Conservation (phyloP, 2,329 filamentous ascomycete genomes). For the Alternaria postmessia region DNA sequence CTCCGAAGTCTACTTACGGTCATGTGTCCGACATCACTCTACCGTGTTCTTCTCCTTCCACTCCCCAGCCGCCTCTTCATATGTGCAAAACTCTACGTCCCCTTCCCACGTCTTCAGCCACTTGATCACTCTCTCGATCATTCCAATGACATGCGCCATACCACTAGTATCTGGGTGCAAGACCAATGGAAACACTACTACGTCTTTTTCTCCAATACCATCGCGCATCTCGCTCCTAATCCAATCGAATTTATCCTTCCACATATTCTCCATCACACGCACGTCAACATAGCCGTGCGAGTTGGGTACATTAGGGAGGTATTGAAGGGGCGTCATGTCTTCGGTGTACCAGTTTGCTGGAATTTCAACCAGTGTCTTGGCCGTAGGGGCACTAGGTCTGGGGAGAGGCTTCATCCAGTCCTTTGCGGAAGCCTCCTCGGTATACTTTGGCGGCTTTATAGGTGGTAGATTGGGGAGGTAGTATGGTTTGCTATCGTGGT, state of each 20-base stretch:
- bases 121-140: constrained; percentile 61
- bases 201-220: constrained; percentile 43
- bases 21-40: background rate
- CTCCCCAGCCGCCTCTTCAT: constrained; percentile 53
- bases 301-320: constrained; percentile 58
- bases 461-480: constrained; percentile 55
- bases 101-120: constrained; percentile 60
- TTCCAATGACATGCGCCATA: constrained; percentile 68
- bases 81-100: constrained; percentile 57
- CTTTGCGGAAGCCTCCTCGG: constrained; percentile 44
- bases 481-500: constrained; percentile 61
- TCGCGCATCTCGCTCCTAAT: constrained; percentile 51
- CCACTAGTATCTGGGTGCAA: constrained; percentile 68
- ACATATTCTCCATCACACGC: constrained; percentile 66
- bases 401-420: constrained; percentile 58
- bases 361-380: constrained; percentile 55
- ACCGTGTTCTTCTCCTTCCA: constrained; percentile 45
- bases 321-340: constrained; percentile 61
- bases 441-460: constrained; percentile 54
- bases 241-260: constrained; percentile 67
- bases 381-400: constrained; percentile 28
- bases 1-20: background rate
- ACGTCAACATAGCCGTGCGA: constrained; percentile 67
- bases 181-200: constrained; percentile 61
- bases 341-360: constrained; percentile 62